phyloP scores from a whole-genome alignment of 805 yeast genomes.

The Vanderwaltozyma verrucispora region DNA sequence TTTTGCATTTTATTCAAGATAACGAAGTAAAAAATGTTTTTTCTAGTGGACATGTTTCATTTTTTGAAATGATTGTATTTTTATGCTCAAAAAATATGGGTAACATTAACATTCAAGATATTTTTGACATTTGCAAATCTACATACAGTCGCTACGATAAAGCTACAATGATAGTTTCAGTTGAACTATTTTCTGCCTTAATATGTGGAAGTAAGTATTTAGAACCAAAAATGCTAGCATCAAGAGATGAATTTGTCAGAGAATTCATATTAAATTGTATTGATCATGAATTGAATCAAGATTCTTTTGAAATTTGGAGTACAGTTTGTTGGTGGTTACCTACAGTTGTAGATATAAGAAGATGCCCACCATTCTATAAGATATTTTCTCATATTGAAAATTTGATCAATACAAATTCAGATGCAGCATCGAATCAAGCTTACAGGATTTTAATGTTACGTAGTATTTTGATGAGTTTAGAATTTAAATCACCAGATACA shows the following conservation, averaged over 20 bases:
- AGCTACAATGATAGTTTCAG: conserved; percentile 60
- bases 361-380: conserved; percentile 44
- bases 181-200: conserved; percentile 63
- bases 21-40: conserved; percentile 61
- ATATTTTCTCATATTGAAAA: conserved; percentile 36
- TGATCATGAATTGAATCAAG: conserved; percentile 56
- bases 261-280: conserved; percentile 38
- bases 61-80: conserved; percentile 40
- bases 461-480: conserved; percentile 37
- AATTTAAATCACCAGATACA: conserved; percentile 47
- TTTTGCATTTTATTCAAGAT: conserved; percentile 47
- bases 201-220: conserved; percentile 39
- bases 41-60: conserved; percentile 52
- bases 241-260: conserved; percentile 39
- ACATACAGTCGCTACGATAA: conserved; percentile 58
- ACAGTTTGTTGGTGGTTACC: conserved; percentile 69
- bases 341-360: conserved; percentile 52
- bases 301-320: conserved; percentile 63
- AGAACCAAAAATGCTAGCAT: conserved; percentile 23
- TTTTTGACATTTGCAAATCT: conserved; percentile 39
- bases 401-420: conserved; percentile 37
- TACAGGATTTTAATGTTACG: conserved; percentile 44
- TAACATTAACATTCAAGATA: conserved; percentile 38
- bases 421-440: conserved; percentile 56
- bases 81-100: conserved; percentile 36